Evolutionary conservation across 139 green algal genomes (phyloP).

Genomic region (Pleodorina starrii): DNA sequence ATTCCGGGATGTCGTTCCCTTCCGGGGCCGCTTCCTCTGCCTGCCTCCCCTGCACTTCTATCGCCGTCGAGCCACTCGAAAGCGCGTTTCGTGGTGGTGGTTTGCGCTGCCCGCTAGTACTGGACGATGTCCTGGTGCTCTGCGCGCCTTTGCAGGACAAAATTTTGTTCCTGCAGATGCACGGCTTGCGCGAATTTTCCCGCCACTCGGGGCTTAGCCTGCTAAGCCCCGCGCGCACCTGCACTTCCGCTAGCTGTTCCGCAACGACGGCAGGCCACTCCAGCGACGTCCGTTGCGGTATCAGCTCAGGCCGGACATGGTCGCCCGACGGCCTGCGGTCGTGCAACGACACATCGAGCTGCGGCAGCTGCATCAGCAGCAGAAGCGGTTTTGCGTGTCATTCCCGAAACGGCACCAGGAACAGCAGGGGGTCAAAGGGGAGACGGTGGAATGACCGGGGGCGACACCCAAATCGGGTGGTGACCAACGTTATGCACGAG

Average conservation of each 20-base stretch:
- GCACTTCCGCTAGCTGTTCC: background rate
- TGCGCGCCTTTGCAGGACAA: constrained; percentile 1
- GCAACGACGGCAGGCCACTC: background rate
- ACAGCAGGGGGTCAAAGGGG: too few relatives aligned
- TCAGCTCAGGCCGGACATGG: background rate
- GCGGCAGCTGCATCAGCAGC: background rate
- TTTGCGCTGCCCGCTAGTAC: constrained; percentile 3
- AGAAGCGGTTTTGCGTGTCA: too few relatives aligned
- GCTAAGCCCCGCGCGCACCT: background rate
- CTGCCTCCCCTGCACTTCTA: background rate
- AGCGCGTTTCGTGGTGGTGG: background rate
- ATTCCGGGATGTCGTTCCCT: background rate
- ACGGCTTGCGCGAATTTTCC: background rate
- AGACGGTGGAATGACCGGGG: too few relatives aligned
- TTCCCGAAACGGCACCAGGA: too few relatives aligned
- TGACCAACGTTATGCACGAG: too few relatives aligned
- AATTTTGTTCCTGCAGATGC: background rate
- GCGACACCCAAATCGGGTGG: too few relatives aligned
- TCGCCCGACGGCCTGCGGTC: background rate
- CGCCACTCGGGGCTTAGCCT: background rate
- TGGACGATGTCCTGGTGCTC: background rate
- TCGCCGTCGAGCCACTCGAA: background rate
- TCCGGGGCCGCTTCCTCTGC: background rate
- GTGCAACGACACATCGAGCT: background rate
- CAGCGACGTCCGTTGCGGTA: background rate